A percentile compares a stretch with the other conserved stretches of the same genome.
Conservation (phyloP, 352 stramenopile species). For the Phytopythium montanum region DNA sequence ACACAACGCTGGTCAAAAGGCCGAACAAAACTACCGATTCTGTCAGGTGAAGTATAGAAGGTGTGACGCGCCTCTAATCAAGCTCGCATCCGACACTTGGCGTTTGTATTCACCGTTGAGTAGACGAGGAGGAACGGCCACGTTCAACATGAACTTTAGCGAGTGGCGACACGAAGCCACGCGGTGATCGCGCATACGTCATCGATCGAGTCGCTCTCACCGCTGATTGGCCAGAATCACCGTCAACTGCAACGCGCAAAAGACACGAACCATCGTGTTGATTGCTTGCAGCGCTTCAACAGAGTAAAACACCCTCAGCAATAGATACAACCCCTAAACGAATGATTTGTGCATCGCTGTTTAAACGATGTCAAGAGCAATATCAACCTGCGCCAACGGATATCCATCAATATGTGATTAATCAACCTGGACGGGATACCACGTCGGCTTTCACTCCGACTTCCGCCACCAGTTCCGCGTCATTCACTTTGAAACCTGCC, state of each 20-base stretch:
- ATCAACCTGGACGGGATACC: background rate
- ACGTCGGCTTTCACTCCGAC: no score
- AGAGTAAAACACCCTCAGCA: background rate
- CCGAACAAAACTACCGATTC: background rate
- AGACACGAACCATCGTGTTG: slow-evolving; percentile 12
- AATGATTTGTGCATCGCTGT: no score
- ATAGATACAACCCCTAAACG: background rate
- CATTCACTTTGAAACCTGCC: slow-evolving; percentile 25
- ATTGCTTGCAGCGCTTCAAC: slow-evolving; percentile 10
- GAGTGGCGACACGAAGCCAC: background rate
- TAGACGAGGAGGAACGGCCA: background rate
- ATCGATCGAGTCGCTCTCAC: background rate
- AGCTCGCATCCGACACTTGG: background rate
- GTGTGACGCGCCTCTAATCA: background rate
- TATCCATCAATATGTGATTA: background rate
- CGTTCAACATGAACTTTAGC: slow-evolving; percentile 7
- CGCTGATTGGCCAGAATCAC: slow-evolving; percentile 9
- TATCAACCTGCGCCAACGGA: background rate
- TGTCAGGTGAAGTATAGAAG: background rate
- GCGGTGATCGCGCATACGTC: no score
- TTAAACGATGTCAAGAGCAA: no score
- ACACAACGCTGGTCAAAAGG: background rate
- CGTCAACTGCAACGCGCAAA: slow-evolving; percentile 11
- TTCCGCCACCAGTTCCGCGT: background rate
- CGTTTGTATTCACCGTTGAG: background rate